Evolutionary conservation across 352 stramenopile genomes (phyloP).

Genomic region (Globisporangium abappressorium): DNA sequence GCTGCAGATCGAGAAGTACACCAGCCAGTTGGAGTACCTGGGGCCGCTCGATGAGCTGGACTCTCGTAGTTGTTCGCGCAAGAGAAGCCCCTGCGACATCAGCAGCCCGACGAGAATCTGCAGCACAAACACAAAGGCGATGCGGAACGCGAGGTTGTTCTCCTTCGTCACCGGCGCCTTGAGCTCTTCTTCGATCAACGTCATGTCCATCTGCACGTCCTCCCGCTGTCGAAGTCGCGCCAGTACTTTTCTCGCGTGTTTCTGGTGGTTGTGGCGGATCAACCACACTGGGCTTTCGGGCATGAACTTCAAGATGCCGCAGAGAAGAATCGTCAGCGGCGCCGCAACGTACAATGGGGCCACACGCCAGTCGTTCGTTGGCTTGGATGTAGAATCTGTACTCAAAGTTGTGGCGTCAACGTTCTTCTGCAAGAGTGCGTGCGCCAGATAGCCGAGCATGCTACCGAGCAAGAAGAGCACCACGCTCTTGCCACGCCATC

Average conservation of each 20-base stretch:
- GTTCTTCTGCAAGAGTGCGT: conserved; percentile 55
- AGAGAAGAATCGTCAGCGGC: conserved; percentile 57
- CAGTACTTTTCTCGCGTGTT: conserved; percentile 48
- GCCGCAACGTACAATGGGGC: conserved; percentile 60
- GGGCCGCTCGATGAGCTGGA: conserved; percentile 18
- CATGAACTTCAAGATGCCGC: conserved; percentile 58
- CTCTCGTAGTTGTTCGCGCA: conserved; percentile 40
- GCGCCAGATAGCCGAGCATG: conserved; percentile 64
- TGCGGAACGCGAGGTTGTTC: conserved; percentile 64
- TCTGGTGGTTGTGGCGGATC: conserved; percentile 47
- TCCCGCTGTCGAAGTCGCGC: conserved; percentile 62
- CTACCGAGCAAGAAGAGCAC: conserved; percentile 78
- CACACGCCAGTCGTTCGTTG: conserved; percentile 52
- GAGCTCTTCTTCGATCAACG: conserved; percentile 53
- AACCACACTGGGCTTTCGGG: conserved; percentile 83
- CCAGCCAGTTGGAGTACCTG: conserved; percentile 49
- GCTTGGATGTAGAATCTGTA: conserved; percentile 35
- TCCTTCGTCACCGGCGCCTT: conserved; percentile 32
- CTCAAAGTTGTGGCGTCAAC: conserved; percentile 41
- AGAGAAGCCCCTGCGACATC: conserved; percentile 66
- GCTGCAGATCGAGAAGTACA: conserved; percentile 49
- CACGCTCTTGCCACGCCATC: conserved; percentile 83
- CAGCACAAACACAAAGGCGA: conserved; percentile 54
- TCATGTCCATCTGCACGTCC: conserved; percentile 65
- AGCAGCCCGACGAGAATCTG: conserved; percentile 62